Conservation (phyloP, 768 basidiomycete species). For the Chiua virens region DNA sequence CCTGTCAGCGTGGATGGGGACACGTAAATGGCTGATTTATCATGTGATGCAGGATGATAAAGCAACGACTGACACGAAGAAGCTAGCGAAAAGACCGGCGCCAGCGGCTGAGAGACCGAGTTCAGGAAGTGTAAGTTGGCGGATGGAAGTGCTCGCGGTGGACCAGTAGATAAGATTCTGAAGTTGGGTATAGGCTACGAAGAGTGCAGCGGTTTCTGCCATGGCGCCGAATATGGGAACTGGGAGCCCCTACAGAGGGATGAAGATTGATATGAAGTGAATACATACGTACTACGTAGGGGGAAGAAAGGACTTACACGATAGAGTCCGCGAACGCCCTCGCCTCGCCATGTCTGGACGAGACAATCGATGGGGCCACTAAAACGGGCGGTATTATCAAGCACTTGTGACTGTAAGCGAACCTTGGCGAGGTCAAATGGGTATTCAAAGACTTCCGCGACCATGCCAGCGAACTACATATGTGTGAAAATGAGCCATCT, state of each 20-base stretch:
- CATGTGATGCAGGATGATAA: not conserved
- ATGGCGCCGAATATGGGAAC: slow-evolving; percentile 86
- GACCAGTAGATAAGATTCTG: slow-evolving; percentile 54
- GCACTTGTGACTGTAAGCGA: slow-evolving; percentile 83
- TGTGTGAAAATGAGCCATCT: not conserved
- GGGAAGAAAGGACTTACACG: slow-evolving; percentile 40
- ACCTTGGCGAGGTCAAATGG: slow-evolving; percentile 95
- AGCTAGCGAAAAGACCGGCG: slow-evolving; percentile 78
- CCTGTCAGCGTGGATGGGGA: slow-evolving; percentile 35
- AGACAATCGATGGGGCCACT: slow-evolving; percentile 63
- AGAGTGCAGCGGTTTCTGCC: slow-evolving; percentile 83
- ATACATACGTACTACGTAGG: not conserved
- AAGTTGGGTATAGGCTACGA: slow-evolving; percentile 75
- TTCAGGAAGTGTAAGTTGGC: slow-evolving; percentile 56
- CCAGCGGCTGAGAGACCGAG: slow-evolving; percentile 75
- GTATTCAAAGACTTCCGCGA: slow-evolving; percentile 86
- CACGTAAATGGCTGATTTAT: slow-evolving; percentile 1
- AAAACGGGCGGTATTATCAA: slow-evolving; percentile 60
- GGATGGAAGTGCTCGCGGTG: slow-evolving; percentile 19
- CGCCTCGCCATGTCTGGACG: slow-evolving; percentile 53
- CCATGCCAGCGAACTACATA: slow-evolving; percentile 72
- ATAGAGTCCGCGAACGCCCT: slow-evolving; percentile 59
- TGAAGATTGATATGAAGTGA: slow-evolving; percentile 1
- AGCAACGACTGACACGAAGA: slow-evolving; percentile 63
- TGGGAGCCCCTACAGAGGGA: slow-evolving; percentile 63